These are phyloP conservation scores for Hydnomerulius pinastri DNA, from an alignment of 768 basidiomycete species.

Conservation along the genomic window DNA sequence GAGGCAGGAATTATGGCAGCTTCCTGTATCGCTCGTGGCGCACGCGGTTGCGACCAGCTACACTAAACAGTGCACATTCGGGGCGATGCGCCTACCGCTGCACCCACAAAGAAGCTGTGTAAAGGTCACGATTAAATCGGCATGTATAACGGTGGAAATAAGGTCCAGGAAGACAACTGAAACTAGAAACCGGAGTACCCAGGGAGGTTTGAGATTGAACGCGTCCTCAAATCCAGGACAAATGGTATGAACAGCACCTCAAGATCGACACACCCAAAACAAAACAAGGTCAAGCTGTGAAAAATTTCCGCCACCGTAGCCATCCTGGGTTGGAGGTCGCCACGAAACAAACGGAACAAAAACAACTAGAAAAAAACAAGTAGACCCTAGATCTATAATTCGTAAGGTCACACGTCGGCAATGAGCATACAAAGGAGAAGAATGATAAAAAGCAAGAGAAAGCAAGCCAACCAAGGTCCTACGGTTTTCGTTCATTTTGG, in stretches of 20 bases:
- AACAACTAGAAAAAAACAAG: too few relatives aligned
- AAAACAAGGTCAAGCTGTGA: not conserved
- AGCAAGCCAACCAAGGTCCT: not conserved
- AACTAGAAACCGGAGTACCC: not conserved
- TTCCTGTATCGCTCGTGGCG: not conserved
- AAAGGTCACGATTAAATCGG: constrained; percentile 1
- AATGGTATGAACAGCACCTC: not conserved
- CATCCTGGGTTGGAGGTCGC: not conserved
- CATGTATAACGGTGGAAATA: not conserved
- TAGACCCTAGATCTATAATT: not conserved
- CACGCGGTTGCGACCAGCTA: not conserved
- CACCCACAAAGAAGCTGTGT: constrained; percentile 10
- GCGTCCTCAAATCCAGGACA: not conserved
- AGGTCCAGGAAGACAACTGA: not conserved
- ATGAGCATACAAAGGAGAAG: not conserved
- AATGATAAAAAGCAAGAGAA: not conserved
- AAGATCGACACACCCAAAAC: not conserved
- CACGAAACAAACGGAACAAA: not conserved
- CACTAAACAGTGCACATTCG: not conserved
- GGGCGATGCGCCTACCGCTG: constrained; percentile 3
- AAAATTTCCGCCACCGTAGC: not conserved
- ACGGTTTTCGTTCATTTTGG: not conserved
- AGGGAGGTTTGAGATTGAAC: not conserved
- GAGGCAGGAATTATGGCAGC: constrained; percentile 2
- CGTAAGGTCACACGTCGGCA: not conserved